phyloP scores from a whole-genome alignment of 2,329 filamentous ascomycete genomes.

The Colletotrichum somersetense region DNA sequence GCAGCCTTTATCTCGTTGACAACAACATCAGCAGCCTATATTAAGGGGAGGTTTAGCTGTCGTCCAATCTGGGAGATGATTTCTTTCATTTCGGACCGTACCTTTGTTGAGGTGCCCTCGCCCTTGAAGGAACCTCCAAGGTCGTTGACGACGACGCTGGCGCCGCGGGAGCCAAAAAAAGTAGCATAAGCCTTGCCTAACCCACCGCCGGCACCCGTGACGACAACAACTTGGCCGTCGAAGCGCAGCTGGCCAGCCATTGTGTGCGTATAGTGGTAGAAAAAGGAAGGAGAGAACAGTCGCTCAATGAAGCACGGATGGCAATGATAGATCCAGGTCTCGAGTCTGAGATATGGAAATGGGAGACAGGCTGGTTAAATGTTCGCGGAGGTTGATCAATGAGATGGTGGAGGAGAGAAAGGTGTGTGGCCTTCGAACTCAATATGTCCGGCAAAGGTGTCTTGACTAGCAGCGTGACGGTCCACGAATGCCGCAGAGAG shows the following conservation, averaged over 20 bases:
- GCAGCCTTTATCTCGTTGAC: constrained; percentile 86
- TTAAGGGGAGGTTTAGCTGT: constrained; percentile 44
- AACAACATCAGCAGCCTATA: constrained; percentile 83
- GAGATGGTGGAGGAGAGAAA: not conserved
- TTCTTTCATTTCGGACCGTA: constrained; percentile 55
- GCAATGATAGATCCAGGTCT: not conserved
- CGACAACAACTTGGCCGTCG: constrained; percentile 86
- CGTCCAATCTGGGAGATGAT: not conserved
- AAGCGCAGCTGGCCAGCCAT: constrained; percentile 80
- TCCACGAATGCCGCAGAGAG: constrained; percentile 30
- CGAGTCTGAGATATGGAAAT: not conserved
- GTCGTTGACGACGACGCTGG: constrained; percentile 96
- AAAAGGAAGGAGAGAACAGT: constrained; percentile 4
- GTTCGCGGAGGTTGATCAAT: constrained; percentile 5
- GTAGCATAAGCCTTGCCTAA: constrained; percentile 85
- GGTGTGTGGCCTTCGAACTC: constrained; percentile 31
- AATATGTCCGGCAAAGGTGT: constrained; percentile 37
- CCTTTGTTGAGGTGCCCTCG: constrained; percentile 88
- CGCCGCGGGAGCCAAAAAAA: constrained; percentile 93
- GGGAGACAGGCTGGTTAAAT: not conserved
- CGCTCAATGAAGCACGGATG: constrained; percentile 8
- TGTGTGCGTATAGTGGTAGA: constrained; percentile 49
- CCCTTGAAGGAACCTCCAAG: constrained; percentile 93
- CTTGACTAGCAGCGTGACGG: constrained; percentile 27
- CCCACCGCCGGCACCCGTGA: constrained; percentile 85